phyloP scores from a whole-genome alignment of 352 stramenopile species.

The Globisporangium irregulare region DNA sequence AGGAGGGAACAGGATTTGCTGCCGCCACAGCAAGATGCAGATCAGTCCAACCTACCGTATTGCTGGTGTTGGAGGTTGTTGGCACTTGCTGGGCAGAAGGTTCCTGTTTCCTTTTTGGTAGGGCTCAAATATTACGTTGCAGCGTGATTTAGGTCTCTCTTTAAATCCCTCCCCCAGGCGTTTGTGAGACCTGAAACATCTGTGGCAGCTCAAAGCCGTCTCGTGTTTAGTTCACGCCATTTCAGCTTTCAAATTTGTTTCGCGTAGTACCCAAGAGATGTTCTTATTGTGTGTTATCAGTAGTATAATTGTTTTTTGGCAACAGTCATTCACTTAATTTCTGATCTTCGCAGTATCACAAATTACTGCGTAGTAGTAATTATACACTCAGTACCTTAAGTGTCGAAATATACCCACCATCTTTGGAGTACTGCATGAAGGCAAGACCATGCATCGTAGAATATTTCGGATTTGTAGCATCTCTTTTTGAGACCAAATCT shows the following conservation, averaged over 20 bases:
- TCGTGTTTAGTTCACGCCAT: too few species aligned
- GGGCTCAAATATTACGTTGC: not conserved
- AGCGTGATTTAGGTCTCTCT: not conserved
- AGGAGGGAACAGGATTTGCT: not conserved
- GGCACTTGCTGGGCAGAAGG: not conserved
- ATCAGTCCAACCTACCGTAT: not conserved
- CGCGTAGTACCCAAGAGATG: too few species aligned
- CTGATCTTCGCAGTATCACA: not conserved
- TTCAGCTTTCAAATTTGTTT: too few species aligned
- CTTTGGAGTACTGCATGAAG: too few species aligned
- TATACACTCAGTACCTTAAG: not conserved
- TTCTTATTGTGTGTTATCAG: too few species aligned
- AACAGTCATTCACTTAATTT: not conserved
- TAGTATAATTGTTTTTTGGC: not conserved
- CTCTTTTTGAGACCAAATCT: not conserved
- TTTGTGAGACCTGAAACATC: not conserved
- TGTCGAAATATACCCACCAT: not conserved
- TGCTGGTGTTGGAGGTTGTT: not conserved
- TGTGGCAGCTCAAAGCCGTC: not conserved
- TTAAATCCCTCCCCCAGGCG: not conserved
- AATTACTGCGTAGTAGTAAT: not conserved
- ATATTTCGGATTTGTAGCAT: not conserved
- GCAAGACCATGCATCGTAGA: too few species aligned
- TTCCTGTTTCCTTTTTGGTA: not conserved
- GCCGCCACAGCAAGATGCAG: not conserved